phyloP scores from a whole-genome alignment of 257 asterid species.

The Lycium barbarum region DNA sequence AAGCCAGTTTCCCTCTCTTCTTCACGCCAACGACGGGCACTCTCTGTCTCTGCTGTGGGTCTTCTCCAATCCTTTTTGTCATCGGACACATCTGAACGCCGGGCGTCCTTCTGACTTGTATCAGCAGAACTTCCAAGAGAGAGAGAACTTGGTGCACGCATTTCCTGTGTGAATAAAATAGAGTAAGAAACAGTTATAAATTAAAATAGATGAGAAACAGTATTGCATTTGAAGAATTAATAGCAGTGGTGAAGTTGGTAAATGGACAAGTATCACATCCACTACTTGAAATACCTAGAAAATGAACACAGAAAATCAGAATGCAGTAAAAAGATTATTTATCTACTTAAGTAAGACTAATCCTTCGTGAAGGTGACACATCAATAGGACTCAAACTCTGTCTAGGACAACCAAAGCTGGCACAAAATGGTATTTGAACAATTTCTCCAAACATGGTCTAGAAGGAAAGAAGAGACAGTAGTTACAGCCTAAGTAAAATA shows the following conservation, averaged over 20 bases:
- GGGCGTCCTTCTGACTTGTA: constrained; percentile 73
- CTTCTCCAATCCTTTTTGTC: constrained; percentile 87
- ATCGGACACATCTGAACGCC: constrained; percentile 76
- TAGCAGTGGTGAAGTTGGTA: neutral
- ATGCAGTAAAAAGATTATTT: neutral
- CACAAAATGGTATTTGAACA: neutral
- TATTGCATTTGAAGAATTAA: neutral
- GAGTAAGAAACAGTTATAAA: neutral
- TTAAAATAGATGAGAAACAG: neutral
- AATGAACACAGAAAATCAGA: neutral
- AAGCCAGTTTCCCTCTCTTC: constrained; percentile 91
- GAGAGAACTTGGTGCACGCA: constrained; percentile 82
- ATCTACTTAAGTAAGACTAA: neutral
- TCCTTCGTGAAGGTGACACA: neutral
- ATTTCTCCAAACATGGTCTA: neutral
- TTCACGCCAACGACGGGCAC: constrained; percentile 79
- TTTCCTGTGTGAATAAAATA: constrained; percentile 53
- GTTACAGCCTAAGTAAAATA: neutral
- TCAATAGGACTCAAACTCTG: neutral
- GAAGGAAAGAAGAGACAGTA: neutral
- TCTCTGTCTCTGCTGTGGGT: constrained; percentile 64
- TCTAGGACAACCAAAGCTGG: neutral
- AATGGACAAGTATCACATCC: neutral
- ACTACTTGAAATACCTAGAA: neutral
- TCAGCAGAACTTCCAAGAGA: constrained; percentile 85